These are phyloP conservation scores for Ogataea angusta DNA, from an alignment of 805 yeast species.

Conservation along the genomic window DNA sequence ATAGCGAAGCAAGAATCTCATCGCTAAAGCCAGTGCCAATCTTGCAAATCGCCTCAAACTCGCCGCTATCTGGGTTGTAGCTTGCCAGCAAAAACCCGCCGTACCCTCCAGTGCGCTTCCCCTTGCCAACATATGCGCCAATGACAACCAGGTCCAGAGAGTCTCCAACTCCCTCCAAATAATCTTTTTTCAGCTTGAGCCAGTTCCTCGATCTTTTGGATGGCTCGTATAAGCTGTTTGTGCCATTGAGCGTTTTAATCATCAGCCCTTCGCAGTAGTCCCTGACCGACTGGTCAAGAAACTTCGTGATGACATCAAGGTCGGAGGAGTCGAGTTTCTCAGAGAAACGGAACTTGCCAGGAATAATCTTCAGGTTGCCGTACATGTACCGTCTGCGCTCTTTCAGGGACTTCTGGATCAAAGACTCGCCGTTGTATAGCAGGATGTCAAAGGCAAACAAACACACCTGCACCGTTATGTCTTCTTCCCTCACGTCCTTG, in stretches of 20 bases:
- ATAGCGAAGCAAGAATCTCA: conserved; percentile 62
- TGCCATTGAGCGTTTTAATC: conserved; percentile 85
- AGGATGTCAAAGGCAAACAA: conserved; percentile 88
- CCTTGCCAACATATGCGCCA: conserved; percentile 92
- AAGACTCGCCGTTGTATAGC: conserved; percentile 67
- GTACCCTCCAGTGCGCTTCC: conserved; percentile 91
- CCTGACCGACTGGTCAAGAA: conserved; percentile 83
- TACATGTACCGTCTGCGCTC: conserved; percentile 66
- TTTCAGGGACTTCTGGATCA: conserved; percentile 61
- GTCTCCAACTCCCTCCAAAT: conserved; percentile 92
- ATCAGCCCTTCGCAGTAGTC: conserved; percentile 94
- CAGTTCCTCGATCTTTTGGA: conserved; percentile 93
- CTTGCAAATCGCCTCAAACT: conserved; percentile 91
- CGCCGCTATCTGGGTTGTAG: conserved; percentile 87
- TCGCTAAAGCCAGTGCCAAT: conserved; percentile 97
- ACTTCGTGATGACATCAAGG: conserved; percentile 70
- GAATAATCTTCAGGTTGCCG: conserved; percentile 53
- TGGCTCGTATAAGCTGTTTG: conserved; percentile 85
- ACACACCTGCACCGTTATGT: conserved; percentile 88
- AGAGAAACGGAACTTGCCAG: conserved; percentile 83
- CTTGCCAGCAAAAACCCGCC: conserved; percentile 94
- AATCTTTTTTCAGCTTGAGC: conserved; percentile 94
- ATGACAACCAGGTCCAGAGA: conserved; percentile 89
- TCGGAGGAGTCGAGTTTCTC: conserved; percentile 67
- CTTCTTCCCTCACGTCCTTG: conserved; percentile 83